phyloP scores from a whole-genome alignment of 2,329 filamentous ascomycete genomes.

The Fusarium mexicanum region DNA sequence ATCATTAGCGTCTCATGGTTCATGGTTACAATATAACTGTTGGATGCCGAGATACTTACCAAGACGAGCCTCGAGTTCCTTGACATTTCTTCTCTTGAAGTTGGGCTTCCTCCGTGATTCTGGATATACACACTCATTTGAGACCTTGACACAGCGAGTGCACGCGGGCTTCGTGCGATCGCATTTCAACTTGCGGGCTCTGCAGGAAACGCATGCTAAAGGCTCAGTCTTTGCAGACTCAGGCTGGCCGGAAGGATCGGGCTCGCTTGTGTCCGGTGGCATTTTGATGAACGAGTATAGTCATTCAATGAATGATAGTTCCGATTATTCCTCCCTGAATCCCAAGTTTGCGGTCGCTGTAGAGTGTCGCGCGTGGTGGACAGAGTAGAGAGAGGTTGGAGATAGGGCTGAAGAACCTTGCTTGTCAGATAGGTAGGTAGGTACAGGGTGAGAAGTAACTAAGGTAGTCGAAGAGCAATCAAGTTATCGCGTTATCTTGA shows the following conservation, averaged over 20 bases:
- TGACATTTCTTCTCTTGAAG: constrained; percentile 89
- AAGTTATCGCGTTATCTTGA: background rate
- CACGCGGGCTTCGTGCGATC: constrained; percentile 84
- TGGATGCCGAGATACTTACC: constrained; percentile 70
- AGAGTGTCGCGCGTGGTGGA: background rate
- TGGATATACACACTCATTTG: constrained; percentile 85
- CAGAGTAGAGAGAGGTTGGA: background rate
- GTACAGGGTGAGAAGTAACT: background rate
- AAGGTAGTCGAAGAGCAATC: background rate
- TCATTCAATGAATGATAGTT: constrained; percentile 22
- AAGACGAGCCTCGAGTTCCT: constrained; percentile 86
- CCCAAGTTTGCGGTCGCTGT: background rate
- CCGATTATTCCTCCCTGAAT: background rate
- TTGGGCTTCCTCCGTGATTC: constrained; percentile 89
- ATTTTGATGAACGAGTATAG: constrained; percentile 15
- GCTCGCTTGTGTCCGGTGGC: constrained; percentile 37
- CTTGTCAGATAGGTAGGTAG: background rate
- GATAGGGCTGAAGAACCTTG: background rate
- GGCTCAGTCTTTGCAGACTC: constrained; percentile 49
- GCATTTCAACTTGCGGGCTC: constrained; percentile 87
- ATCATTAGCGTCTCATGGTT: constrained; percentile 11
- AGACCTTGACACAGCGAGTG: constrained; percentile 78
- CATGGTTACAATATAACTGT: constrained; percentile 28
- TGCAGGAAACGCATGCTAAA: constrained; percentile 85
- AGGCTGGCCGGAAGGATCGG: constrained; percentile 30